These are phyloP conservation scores for Aspergillus baeticus DNA, from an alignment of 495 filamentous ascomycete species.

Conservation along the genomic window DNA sequence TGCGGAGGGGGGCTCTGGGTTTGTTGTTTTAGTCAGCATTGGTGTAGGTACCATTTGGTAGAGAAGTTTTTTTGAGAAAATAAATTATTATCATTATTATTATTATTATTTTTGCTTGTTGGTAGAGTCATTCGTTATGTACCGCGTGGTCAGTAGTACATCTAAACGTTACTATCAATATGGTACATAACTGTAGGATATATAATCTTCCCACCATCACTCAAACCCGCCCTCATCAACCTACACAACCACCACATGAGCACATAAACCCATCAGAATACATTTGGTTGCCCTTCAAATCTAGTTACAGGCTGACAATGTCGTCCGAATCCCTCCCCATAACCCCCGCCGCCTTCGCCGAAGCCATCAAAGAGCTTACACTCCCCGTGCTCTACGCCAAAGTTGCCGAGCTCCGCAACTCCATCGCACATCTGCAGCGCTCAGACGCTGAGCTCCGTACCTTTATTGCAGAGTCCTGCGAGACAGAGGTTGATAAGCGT, in stretches of 20 bases:
- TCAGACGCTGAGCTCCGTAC: conserved; percentile 71
- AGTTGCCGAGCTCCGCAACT: conserved; percentile 78
- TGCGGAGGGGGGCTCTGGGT: not conserved
- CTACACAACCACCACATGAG: not conserved
- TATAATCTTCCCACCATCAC: not conserved
- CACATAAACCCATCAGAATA: too few relatives aligned
- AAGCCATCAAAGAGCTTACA: conserved; percentile 70
- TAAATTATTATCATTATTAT: too few relatives aligned
- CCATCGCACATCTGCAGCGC: conserved; percentile 74
- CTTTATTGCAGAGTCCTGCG: conserved; percentile 51
- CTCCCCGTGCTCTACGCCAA: conserved; percentile 73
- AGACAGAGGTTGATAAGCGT: conserved; percentile 64
- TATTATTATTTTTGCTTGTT: too few relatives aligned
- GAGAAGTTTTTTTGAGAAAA: too few relatives aligned
- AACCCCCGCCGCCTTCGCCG: conserved; percentile 48
- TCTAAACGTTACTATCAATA: not conserved
- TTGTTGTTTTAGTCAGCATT: too few relatives aligned
- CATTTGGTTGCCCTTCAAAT: not conserved
- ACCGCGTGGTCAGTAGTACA: too few relatives aligned
- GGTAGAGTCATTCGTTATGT: too few relatives aligned
- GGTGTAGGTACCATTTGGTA: too few relatives aligned
- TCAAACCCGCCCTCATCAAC: not conserved
- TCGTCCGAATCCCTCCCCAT: conserved; percentile 38
- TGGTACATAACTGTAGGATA: not conserved
- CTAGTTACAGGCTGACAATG: conserved; percentile 33